Conservation (phyloP, 148 eudicot genomes). For the Selenicereus undatus region DNA sequence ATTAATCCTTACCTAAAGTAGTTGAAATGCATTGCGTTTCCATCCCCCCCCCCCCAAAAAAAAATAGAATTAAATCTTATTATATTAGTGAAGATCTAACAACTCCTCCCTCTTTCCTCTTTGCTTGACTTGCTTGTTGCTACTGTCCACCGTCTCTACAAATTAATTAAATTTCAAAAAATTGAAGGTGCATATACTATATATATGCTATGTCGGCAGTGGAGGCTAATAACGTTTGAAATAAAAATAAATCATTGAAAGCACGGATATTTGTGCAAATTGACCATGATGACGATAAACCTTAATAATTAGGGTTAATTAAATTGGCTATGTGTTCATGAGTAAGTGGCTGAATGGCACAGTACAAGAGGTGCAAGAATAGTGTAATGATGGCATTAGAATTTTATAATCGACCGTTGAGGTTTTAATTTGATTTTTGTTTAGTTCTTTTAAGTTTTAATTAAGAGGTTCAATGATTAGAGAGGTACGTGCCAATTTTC, state of each 20-base stretch:
- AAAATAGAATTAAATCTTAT: background rate
- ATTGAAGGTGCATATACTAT: background rate
- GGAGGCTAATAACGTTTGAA: background rate
- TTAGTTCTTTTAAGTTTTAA: background rate
- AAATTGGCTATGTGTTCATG: background rate
- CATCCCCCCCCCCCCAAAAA: background rate
- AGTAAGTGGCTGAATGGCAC: background rate
- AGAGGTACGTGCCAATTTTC: background rate
- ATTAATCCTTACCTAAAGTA: background rate
- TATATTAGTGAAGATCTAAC: slow-evolving; percentile 13
- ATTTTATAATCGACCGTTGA: slow-evolving; percentile 2
- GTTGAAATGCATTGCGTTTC: background rate
- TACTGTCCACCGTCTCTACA: background rate
- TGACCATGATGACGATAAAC: background rate
- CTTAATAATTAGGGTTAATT: background rate
- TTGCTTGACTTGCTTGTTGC: slow-evolving; percentile 11
- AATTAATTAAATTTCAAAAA: slow-evolving; percentile 4
- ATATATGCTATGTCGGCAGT: slow-evolving; percentile 6
- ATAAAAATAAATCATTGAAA: slow-evolving; percentile 15
- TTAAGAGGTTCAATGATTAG: background rate
- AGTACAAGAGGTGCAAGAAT: slow-evolving; percentile 6
- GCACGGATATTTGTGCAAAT: slow-evolving; percentile 15
- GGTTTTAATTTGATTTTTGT: background rate
- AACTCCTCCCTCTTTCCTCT: background rate
- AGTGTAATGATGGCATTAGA: background rate